phyloP scores from a whole-genome alignment of 352 stramenopile species.

The Phytophthora vignae region DNA sequence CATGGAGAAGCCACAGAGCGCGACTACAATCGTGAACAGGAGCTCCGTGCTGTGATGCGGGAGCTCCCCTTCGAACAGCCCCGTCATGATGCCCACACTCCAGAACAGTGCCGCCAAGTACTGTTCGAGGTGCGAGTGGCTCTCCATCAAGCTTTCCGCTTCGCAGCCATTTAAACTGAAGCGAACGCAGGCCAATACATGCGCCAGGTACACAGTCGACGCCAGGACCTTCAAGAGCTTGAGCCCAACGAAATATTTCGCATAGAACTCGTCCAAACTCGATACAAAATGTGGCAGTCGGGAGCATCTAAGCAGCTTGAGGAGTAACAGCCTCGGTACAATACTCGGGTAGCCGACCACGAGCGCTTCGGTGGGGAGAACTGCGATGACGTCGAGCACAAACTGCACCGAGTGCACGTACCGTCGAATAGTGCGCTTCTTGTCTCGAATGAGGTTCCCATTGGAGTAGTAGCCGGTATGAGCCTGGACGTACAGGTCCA shows the following conservation, averaged over 20 bases:
- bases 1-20: constrained; percentile 69
- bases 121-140: constrained; percentile 20
- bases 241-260: constrained; percentile 60
- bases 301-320: constrained; percentile 58
- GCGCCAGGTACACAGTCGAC: constrained; percentile 58
- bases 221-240: constrained; percentile 61
- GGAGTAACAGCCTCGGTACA: constrained; percentile 36
- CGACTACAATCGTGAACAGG: constrained; percentile 71
- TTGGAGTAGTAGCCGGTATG: constrained; percentile 71
- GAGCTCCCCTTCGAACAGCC: constrained; percentile 74
- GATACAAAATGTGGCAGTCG: constrained; percentile 55
- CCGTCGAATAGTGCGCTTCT: constrained; percentile 39
- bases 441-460: constrained; percentile 62
- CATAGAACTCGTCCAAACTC: constrained; percentile 67
- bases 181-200: constrained; percentile 63
- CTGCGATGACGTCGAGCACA: constrained; percentile 52
- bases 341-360: constrained; percentile 11
- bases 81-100: constrained; percentile 70
- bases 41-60: constrained; percentile 59
- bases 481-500: constrained; percentile 68
- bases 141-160: constrained; percentile 4
- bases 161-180: constrained; percentile 47
- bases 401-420: constrained; percentile 64
- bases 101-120: constrained; percentile 72
- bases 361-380: constrained; percentile 39